Percentiles rank a stretch among this genome's conserved stretches.
Conservation (phyloP, 805 yeast genomes). For the Blastobotrys americana region DNA sequence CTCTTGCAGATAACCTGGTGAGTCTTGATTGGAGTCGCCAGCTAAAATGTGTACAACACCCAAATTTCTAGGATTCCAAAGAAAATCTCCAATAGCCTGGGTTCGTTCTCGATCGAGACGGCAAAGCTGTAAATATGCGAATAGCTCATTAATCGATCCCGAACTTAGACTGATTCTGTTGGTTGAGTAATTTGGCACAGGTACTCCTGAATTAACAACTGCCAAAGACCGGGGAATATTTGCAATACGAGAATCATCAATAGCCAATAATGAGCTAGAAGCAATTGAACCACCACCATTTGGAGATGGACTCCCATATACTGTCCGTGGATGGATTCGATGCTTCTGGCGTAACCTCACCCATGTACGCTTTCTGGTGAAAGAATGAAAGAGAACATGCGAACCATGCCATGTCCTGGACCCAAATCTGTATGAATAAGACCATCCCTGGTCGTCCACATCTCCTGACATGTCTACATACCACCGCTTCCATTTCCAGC, state of each 20-base stretch:
- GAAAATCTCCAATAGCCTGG: constrained; percentile 6
- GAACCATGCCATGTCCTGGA: constrained; percentile 54
- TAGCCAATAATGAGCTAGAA: neutral
- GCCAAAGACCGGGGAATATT: neutral
- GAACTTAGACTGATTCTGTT: no score
- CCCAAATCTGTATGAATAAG: constrained; percentile 48
- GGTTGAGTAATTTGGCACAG: neutral
- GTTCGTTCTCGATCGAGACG: constrained; percentile 19
- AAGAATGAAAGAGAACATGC: constrained; percentile 47
- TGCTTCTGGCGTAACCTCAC: constrained; percentile 30
- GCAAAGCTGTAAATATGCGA: constrained; percentile 3
- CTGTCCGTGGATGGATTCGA: neutral
- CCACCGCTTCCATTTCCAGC: constrained; percentile 68
- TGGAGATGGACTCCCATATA: neutral
- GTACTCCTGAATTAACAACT: no score
- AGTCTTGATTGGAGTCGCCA: neutral
- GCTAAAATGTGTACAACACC: neutral
- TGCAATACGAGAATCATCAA: neutral
- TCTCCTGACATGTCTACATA: constrained; percentile 61
- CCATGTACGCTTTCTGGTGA: constrained; percentile 66
- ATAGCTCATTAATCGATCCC: constrained; percentile 1
- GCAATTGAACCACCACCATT: neutral
- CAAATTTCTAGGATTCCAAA: neutral
- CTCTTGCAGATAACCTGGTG: neutral
- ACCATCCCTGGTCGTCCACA: constrained; percentile 84